A percentile compares a stretch with the other conserved stretches of the same genome.
These are phyloP conservation scores for Citrus inodora DNA, from an alignment of 345 rosid species.

Conservation along the genomic window DNA sequence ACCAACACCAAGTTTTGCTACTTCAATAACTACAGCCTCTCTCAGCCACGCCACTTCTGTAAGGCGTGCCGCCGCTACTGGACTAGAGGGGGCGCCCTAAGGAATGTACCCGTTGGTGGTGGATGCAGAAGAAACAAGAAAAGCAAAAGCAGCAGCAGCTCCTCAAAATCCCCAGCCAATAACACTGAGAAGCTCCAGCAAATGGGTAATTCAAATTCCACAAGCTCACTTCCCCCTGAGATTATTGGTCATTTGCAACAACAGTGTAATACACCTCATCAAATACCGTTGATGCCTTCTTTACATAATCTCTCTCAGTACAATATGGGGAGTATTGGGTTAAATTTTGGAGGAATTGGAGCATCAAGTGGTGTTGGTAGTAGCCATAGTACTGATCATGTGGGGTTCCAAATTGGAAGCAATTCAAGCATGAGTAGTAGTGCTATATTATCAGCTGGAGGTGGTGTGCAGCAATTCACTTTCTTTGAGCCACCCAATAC, in stretches of 20 bases:
- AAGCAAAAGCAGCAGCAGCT: conserved; percentile 39
- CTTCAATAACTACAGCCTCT: conserved; percentile 75
- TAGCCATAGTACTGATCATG: conserved; percentile 20
- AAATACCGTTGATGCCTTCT: conserved; percentile 51
- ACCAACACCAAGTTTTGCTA: conserved; percentile 82
- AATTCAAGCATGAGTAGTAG: conserved; percentile 23
- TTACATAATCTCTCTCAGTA: conserved; percentile 41
- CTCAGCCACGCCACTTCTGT: conserved; percentile 84
- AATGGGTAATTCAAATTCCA: conserved; percentile 27
- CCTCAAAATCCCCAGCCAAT: conserved; percentile 32
- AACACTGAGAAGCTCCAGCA: conserved; percentile 12
- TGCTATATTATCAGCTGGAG: conserved; percentile 27
- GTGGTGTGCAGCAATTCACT: conserved; percentile 44
- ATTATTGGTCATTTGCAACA: conserved; percentile 33
- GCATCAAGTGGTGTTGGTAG: conserved; percentile 21
- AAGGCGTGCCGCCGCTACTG: conserved; percentile 83
- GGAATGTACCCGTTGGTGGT: conserved; percentile 81
- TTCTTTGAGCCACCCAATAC: conserved; percentile 38
- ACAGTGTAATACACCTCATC: conserved; percentile 19
- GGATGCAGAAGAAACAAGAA: conserved; percentile 72
- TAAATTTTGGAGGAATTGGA: conserved; percentile 45
- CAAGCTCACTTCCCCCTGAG: conserved; percentile 34
- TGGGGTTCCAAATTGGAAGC: conserved; percentile 47
- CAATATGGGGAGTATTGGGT: conserved; percentile 46
- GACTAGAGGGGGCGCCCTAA: conserved; percentile 72